Evolutionary conservation across 2,329 filamentous ascomycete species (phyloP), one percentile per base, ranked within the genome.

Genomic region (Gaeumannomyces tritici): DNA sequence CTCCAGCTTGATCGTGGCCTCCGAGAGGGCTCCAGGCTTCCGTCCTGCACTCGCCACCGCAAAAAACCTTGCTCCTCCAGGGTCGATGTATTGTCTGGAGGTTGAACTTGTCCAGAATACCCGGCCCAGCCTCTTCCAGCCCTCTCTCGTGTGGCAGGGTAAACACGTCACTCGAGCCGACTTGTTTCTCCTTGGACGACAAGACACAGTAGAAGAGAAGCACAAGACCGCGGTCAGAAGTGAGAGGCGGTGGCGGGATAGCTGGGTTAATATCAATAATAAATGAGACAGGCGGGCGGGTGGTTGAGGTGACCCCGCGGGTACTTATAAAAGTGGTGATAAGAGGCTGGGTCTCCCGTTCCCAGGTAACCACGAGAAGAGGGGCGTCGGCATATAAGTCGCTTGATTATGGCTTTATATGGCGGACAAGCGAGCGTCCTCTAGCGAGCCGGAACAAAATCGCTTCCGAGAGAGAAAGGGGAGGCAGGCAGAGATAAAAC

Each of bases 61-160:
- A 51, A 51, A 24, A 24, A n/a, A 7, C 21, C 21, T 9, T 21
- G 42, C 24, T 51, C 21, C 21, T 51, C 42, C 42, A 51, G 42
- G 42, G 42, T 8, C 18, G 42, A 51, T 9, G 42, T 51, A 7
- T 51, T 51, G 35, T 51, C 42, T 51, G 42, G 42, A 51, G 42
- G 18, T n/a, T 51, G 21, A 2, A 9, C 59, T 58, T 62, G 57
- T 63, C 65, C 59, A 60, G 54, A 66, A 67, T 66, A 69, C 31
- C 68, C 68, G 67, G 67, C 64, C 67, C 66, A 68, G 61, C 66
- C 67, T 67, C 67, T 64, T 57, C 63, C 60, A 62, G 57, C 63
- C 65, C 65, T 65, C 66, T 66, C 65, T 56, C 3, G 55, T 56
- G 55, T 28, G 24, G 55, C 12, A 15, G 12, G 55, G 7, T 9